phyloP scores from a whole-genome alignment of 129 eudicot genomes.

The Lactuca sativa region DNA sequence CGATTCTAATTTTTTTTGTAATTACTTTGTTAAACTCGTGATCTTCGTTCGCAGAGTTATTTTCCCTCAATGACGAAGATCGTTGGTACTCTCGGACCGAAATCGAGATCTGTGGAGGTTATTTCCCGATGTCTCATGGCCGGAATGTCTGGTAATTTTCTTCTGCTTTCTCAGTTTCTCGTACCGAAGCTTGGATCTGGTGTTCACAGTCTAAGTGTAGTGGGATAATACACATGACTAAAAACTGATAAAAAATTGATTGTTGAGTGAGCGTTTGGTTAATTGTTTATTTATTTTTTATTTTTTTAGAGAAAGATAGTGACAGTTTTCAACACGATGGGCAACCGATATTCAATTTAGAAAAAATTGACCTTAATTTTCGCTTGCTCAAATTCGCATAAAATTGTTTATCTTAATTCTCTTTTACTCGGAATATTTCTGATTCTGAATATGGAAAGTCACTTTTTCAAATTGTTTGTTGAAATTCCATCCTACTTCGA shows the following conservation, averaged over 20 bases:
- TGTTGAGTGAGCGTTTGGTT: conserved; percentile 15
- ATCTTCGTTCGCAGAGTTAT: conserved; percentile 47
- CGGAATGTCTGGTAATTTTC: conserved; percentile 81
- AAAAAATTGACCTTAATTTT: neutral
- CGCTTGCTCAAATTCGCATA: neutral
- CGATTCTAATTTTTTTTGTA: neutral
- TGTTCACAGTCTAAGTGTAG: neutral
- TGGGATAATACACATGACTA: neutral
- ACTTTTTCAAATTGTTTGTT: neutral
- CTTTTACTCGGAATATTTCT: neutral
- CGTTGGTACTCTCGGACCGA: conserved; percentile 82
- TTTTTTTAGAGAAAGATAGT: conserved; percentile 9
- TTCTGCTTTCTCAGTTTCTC: neutral
- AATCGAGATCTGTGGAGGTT: conserved; percentile 79
- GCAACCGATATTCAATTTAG: neutral
- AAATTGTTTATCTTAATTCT: neutral
- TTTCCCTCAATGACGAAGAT: conserved; percentile 92
- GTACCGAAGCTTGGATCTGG: conserved; percentile 22
- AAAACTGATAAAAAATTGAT: neutral
- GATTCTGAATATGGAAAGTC: neutral
- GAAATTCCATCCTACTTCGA: neutral
- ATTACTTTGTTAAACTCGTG: neutral
- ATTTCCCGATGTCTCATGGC: conserved; percentile 76
- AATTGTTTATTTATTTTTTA: neutral
- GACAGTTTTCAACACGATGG: neutral